phyloP scores from a whole-genome alignment of 2,329 filamentous ascomycete genomes.

The Ceratocystis ficicola region DNA sequence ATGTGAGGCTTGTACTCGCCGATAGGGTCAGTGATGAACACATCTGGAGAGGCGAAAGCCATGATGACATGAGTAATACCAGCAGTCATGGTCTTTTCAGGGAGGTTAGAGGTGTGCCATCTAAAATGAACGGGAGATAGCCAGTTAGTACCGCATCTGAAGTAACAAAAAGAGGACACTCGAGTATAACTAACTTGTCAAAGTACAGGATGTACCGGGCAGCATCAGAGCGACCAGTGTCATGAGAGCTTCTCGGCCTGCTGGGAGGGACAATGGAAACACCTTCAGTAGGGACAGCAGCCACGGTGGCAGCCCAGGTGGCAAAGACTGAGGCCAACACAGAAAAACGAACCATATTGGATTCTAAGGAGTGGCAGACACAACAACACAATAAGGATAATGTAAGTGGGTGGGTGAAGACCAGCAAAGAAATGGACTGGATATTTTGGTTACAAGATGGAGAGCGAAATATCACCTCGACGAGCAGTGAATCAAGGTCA shows the following conservation, averaged over 20 bases:
- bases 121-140: not conserved
- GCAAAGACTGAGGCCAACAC: not conserved
- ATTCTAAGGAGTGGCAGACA: not conserved
- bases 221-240: not conserved
- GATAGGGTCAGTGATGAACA: slow-evolving; percentile 36
- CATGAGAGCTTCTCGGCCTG: no score
- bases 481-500: not conserved
- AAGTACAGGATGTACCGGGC: slow-evolving; percentile 6
- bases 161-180: not conserved
- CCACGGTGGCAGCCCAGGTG: not conserved
- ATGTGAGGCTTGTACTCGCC: slow-evolving; percentile 42
- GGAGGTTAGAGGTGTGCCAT: not conserved
- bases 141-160: no score
- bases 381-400: not conserved
- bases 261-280: not conserved
- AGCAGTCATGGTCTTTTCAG: no score
- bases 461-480: not conserved
- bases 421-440: not conserved
- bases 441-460: not conserved
- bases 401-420: not conserved
- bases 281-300: not conserved
- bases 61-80: no score
- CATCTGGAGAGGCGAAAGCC: slow-evolving; percentile 28
- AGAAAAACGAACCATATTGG: not conserved
- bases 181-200: not conserved